Base-by-base conservation (phyloP, 352 stramenopile species). In the Phytophthora citrophthora region DNA sequence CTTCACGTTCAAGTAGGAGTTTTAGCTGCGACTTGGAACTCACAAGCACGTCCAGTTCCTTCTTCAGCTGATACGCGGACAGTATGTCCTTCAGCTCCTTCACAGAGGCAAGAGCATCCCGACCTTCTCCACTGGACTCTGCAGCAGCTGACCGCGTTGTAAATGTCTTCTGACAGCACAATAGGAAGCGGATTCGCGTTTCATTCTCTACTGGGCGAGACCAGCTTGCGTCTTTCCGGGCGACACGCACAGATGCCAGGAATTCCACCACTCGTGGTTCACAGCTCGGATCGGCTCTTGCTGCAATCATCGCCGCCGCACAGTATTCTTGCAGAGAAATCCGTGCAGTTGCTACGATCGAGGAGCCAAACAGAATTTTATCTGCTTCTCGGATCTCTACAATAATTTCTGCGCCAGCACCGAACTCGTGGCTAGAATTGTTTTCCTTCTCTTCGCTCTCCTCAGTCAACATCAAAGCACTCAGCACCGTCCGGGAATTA, bases 301-400 rank as follows among this genome's bases (percentile, higher is more conserved):
- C 43, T 29, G 54, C 47, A 31, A 74, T 77, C 34, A 85, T 72
- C 13, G 72, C 66, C 44, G 74, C 68, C 32, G 61, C 54, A 34
- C 83, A 64, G 24, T 91, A 86, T 29, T 79, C 69, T 13, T 72
- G 60, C 32, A 93, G 62, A 8, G 80, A 79, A 50, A 93, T 61
- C 2, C 50, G 67, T 11, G 70, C 76, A 4, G 67, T 77, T 16
- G 79, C 81, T 9, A 94, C 58, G 32, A 91, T 39, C 1, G 85
- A 89, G 0, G 85, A 94, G 1, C 83, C 82, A 43, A 94, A 93
- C 9, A 91, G 55, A 32, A 91, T 60, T 29, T 78, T 84, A 49
- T 92, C 84, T 13, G 77, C 68, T 70, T 94, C 85, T 48, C 85
- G 78, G 24, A 94, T 76, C 44, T 94, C 77, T n/a, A 92, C 63